Evolutionary conservation across 306 rosid genomes (phyloP).

Genomic region (Sesbania bispinosa): DNA sequence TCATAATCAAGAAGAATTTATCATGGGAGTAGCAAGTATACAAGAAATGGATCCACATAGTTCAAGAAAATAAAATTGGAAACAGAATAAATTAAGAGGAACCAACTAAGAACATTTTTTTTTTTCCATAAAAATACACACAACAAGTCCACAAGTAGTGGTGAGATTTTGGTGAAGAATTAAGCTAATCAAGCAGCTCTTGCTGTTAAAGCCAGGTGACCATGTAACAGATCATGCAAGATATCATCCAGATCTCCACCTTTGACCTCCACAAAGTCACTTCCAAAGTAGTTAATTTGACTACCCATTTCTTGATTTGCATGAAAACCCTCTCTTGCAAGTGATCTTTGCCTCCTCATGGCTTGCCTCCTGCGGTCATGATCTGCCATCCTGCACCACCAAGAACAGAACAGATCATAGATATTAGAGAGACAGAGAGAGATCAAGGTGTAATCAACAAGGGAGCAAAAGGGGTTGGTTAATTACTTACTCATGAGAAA

Average conservation of each 20-base stretch:
- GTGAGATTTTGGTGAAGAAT: background rate
- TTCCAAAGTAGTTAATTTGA: conserved; percentile 8
- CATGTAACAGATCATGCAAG: conserved; percentile 27
- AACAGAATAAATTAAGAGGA: background rate
- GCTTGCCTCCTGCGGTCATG: conserved; percentile 61
- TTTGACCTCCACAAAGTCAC: conserved; percentile 22
- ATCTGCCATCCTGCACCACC: conserved; percentile 56
- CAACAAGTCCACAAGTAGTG: background rate
- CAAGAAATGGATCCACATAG: background rate
- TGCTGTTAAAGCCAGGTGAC: conserved; percentile 44
- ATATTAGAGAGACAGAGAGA: background rate
- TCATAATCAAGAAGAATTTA: too few species aligned
- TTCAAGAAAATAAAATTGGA: background rate
- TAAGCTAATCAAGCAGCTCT: conserved; percentile 52
- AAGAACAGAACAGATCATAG: background rate
- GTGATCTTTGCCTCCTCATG: conserved; percentile 48
- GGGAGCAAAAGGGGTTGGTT: background rate
- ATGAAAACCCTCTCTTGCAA: conserved; percentile 11
- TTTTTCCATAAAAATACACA: too few species aligned
- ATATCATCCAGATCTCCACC: conserved; percentile 35
- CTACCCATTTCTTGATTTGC: conserved; percentile 40
- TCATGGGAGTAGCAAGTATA: background rate
- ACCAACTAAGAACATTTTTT: background rate
- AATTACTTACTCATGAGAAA: conserved; percentile 48
- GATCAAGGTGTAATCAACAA: background rate